Evolutionary conservation across 148 eudicot species (phyloP).

Genomic region (Diospyros kaki): DNA sequence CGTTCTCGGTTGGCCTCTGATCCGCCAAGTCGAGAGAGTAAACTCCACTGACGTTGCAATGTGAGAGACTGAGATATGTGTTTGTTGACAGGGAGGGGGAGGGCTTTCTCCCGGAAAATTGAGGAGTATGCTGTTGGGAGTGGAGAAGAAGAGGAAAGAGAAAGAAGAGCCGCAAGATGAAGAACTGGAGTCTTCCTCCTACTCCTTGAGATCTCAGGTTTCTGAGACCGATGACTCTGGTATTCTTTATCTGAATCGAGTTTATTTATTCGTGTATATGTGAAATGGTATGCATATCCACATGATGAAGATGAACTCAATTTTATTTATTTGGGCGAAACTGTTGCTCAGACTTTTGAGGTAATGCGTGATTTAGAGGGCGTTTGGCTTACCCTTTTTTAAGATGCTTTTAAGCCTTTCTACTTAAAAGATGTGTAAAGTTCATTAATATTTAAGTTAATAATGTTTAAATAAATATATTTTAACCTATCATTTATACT

Average conservation of each 20-base stretch:
- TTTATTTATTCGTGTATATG: not conserved
- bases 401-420: too few species aligned
- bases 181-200: conserved; percentile 14
- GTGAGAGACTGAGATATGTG: not conserved
- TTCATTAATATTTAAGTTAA: too few species aligned
- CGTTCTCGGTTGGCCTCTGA: not conserved
- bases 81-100: conserved; percentile 14
- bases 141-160: conserved; percentile 45
- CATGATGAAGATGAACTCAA: not conserved
- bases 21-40: not conserved
- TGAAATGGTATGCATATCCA: not conserved
- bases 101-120: conserved; percentile 38
- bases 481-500: not conserved
- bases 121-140: conserved; percentile 54
- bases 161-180: conserved; percentile 25
- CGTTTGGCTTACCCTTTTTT: not conserved
- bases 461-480: not conserved
- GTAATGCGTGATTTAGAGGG: too few species aligned
- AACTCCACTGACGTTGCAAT: not conserved
- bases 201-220: conserved; percentile 28
- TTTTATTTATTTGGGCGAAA: too few species aligned
- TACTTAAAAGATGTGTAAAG: too few species aligned
- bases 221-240: conserved; percentile 29
- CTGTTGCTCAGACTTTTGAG: too few species aligned
- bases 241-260: not conserved